phyloP scores from a whole-genome alignment of 179 eudicot species.

The Heliamphora pulchella region DNA sequence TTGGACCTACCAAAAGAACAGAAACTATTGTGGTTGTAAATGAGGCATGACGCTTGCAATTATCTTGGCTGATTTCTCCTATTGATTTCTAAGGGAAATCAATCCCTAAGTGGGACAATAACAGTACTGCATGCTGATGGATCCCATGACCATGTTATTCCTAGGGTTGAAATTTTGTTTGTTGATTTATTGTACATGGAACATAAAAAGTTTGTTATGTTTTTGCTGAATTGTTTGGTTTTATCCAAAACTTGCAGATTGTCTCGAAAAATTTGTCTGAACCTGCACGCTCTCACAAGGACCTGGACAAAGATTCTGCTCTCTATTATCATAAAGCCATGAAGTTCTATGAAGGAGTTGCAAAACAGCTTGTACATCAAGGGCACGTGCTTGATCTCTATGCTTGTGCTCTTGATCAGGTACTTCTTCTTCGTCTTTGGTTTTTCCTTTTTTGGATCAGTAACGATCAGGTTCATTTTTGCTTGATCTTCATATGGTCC shows the following conservation, averaged over 20 bases:
- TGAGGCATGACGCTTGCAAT: not conserved
- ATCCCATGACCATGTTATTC: not conserved
- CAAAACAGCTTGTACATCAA: constrained; percentile 91
- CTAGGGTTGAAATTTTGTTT: not conserved
- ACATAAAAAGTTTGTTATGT: not conserved
- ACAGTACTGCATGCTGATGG: not conserved
- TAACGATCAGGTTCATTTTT: constrained; percentile 32
- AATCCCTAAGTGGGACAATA: not conserved
- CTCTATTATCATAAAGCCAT: constrained; percentile 81
- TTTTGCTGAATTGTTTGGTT: constrained; percentile 5
- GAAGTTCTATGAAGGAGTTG: constrained; percentile 76
- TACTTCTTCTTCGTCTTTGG: constrained; percentile 22
- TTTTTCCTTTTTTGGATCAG: not conserved
- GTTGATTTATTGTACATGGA: not conserved
- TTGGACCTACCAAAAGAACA: not conserved
- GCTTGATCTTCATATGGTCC: not conserved
- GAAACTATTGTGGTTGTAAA: not conserved
- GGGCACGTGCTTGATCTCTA: constrained; percentile 91
- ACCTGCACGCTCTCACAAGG: constrained; percentile 94
- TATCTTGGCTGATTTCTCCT: not conserved
- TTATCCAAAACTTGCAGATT: constrained; percentile 44
- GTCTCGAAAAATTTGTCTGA: constrained; percentile 78
- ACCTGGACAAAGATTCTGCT: constrained; percentile 91
- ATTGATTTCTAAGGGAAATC: not conserved
- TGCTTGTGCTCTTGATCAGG: constrained; percentile 99